Percentiles rank a stretch among this genome's conserved stretches.
Conservation (phyloP, 2,329 filamentous ascomycete species). For the Xylariaceae sp. region DNA sequence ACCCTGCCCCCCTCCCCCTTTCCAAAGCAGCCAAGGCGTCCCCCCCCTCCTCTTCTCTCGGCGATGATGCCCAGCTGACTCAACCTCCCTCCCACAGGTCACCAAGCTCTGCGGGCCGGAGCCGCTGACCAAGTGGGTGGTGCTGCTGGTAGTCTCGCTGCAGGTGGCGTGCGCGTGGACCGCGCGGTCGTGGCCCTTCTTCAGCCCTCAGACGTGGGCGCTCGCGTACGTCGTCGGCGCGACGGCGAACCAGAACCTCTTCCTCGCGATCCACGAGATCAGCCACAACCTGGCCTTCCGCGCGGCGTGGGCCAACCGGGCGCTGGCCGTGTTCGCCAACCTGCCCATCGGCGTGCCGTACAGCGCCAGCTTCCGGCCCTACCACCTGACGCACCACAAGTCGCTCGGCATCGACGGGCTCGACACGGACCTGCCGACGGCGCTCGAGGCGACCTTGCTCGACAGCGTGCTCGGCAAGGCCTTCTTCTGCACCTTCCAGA, state of each 20-base stretch:
- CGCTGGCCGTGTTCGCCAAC: slow-evolving; percentile 90
- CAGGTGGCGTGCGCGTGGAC: slow-evolving; percentile 73
- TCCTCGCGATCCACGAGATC: slow-evolving; percentile 97
- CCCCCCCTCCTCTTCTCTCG: slow-evolving; percentile 8
- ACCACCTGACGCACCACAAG: slow-evolving; percentile 98
- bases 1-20: neutral
- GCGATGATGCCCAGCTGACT: slow-evolving; percentile 9
- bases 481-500: slow-evolving; percentile 99
- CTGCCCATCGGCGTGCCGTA: slow-evolving; percentile 93
- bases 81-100: slow-evolving; percentile 47
- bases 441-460: slow-evolving; percentile 83
- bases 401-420: slow-evolving; percentile 93
- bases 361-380: slow-evolving; percentile 91
- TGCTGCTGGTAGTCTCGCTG: slow-evolving; percentile 72
- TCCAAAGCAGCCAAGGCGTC: too few species aligned
- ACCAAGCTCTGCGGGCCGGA: slow-evolving; percentile 96
- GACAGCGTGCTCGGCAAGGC: slow-evolving; percentile 94
- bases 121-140: slow-evolving; percentile 90
- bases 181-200: slow-evolving; percentile 68
- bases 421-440: slow-evolving; percentile 90
- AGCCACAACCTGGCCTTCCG: slow-evolving; percentile 95
- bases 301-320: slow-evolving; percentile 68
- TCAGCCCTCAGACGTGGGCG: slow-evolving; percentile 77
- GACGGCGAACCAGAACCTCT: slow-evolving; percentile 96
- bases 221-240: slow-evolving; percentile 88